phyloP scores from a whole-genome alignment of 371 early-diverging fungal genomes.

The Mortierella sp. region DNA sequence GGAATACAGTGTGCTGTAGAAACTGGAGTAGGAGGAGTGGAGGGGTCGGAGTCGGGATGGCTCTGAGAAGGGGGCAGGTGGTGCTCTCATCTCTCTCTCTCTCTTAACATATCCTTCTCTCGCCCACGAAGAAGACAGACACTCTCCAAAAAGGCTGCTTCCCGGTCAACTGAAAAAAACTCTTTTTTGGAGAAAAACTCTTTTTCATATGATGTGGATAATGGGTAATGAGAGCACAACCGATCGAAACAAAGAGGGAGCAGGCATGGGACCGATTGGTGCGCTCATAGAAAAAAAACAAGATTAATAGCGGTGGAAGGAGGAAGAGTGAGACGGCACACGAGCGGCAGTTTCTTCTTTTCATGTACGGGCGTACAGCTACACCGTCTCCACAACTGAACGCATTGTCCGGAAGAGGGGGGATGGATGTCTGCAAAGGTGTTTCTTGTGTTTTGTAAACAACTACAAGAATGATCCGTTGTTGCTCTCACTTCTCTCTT shows the following conservation, averaged over 20 bases:
- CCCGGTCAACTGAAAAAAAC: background rate
- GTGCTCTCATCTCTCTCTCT: background rate
- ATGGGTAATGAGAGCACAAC: background rate
- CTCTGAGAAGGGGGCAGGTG: background rate
- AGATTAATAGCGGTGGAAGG: background rate
- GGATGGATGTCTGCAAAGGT: background rate
- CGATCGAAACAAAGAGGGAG: background rate
- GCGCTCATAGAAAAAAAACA: background rate
- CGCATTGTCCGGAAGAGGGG: background rate
- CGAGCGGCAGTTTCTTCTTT: background rate
- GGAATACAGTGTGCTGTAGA: background rate
- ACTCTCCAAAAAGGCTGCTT: conserved; percentile 6
- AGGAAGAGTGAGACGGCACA: background rate
- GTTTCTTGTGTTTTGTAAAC: background rate
- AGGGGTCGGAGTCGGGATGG: conserved; percentile 7
- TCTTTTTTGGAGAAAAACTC: background rate
- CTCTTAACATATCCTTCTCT: background rate
- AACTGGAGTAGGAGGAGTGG: conserved; percentile 3
- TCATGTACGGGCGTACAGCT: background rate
- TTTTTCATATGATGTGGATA: conserved; percentile 3
- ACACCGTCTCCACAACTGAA: background rate
- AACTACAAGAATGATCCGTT: background rate
- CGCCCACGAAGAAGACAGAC: background rate
- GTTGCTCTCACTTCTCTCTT: background rate
- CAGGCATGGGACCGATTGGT: conserved; percentile 4